Base-by-base conservation (phyloP, 2,329 filamentous ascomycete species). In the Alternaria arbusti region DNA sequence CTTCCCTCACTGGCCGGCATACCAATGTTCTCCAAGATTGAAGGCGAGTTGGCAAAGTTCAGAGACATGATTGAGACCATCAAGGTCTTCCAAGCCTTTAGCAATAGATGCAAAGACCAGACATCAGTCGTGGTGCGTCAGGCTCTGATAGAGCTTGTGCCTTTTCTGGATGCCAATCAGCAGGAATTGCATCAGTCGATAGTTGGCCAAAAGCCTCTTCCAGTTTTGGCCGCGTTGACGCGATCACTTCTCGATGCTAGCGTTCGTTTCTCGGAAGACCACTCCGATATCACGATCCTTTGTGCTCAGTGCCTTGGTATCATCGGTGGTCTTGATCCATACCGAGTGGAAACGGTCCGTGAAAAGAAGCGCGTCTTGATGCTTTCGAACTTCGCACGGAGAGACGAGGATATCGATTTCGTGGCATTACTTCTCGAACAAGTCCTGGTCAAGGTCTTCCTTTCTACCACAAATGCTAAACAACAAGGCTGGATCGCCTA, bases 401-500 rank as follows among this genome's bases (percentile, higher is more conserved):
- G 88, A 15, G 87, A 88, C 54, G 95, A 99, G 77, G 92, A 90
- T 1, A 90, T 93, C 15, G 89, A 96, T 65, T 99, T 98, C 79
- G 88, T 93, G 8, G 85, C 96, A 44, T 94, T 94, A 72, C 85
- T 97, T 50, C 85, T 99, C 15, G 91, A 97, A 73, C 87, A 96
- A 74, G 91, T 97, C 8, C 84, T 99, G 11, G 93, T 98, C 25
- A 94, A 94, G 64, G 91, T 94, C 1, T 99, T 99, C 75, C 84
- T 97, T 46, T 97, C 95, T 1, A 91, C 93, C 1, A 96, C 91
- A 0, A 96, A 97, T 76, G 91, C 94, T 3, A 90, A 89, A 68
- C 86, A 94, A 6, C 96, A 98, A 78, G 94, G 94, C 0, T 97
- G 96, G 75, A 85, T 99, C 17, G 95, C 95, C 1, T 99, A 92